Conservation (phyloP, 257 asterid species). For the Knoxia roxburghii region DNA sequence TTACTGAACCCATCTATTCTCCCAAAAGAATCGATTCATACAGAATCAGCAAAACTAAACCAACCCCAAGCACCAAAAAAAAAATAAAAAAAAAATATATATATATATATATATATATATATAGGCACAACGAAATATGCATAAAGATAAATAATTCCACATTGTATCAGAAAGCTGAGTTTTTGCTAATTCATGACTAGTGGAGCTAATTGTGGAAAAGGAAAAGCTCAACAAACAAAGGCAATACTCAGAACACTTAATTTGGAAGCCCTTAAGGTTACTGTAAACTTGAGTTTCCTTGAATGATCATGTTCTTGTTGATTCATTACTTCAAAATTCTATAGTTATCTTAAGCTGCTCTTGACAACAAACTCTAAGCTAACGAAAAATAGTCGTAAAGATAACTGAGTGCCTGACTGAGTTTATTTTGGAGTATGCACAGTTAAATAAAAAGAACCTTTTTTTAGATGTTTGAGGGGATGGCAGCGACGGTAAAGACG, state of each 20-base stretch:
- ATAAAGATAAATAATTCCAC: not conserved
- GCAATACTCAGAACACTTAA: not conserved
- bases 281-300: not conserved
- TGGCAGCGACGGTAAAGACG: not conserved
- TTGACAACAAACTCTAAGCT: not conserved
- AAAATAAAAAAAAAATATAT: not conserved
- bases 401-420: no score
- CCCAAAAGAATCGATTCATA: conserved; percentile 2
- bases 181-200: not conserved
- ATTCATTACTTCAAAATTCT: not conserved
- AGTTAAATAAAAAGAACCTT: not conserved
- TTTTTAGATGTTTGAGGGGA: not conserved
- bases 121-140: not conserved
- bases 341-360: not conserved
- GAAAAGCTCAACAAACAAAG: not conserved
- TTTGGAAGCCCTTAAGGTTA: no score
- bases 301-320: not conserved
- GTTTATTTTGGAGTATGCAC: not conserved
- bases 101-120: no score
- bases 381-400: no score
- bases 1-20: conserved; percentile 61
- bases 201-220: not conserved
- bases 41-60: not conserved
- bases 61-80: not conserved
- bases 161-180: not conserved